phyloP scores from a whole-genome alignment of 371 early-diverging fungal genomes.

The Apophysomyces variabilis region DNA sequence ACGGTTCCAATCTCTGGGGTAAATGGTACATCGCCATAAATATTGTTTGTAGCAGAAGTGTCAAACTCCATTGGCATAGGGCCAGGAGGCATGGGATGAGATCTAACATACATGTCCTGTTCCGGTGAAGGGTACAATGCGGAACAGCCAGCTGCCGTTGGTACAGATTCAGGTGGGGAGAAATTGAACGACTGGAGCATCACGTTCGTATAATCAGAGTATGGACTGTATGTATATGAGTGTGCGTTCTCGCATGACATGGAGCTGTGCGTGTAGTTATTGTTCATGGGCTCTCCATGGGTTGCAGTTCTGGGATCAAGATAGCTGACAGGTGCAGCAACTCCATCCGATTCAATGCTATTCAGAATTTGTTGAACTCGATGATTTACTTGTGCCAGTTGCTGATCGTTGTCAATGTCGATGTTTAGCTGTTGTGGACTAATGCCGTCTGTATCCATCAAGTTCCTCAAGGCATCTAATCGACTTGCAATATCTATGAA shows the following conservation, averaged over 20 bases:
- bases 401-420: constrained; percentile 36
- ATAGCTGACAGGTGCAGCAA: constrained; percentile 1
- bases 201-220: constrained; percentile 10
- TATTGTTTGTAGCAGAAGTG: constrained; percentile 2
- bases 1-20: not conserved
- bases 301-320: not conserved
- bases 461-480: constrained; percentile 28
- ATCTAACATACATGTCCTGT: constrained; percentile 31
- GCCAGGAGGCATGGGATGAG: constrained; percentile 14
- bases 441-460: constrained; percentile 22
- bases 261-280: not conserved
- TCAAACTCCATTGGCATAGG: constrained; percentile 3
- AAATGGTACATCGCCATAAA: not conserved
- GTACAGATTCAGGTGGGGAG: not conserved
- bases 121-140: constrained; percentile 14
- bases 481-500: constrained; percentile 38
- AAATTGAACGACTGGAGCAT: constrained; percentile 26
- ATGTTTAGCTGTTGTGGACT: constrained; percentile 31
- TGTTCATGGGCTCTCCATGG: not conserved
- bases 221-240: not conserved
- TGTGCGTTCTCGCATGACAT: constrained; percentile 4
- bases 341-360: constrained; percentile 15
- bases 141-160: not conserved
- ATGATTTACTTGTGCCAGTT: constrained; percentile 41
- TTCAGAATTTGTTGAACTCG: constrained; percentile 33